Conservation (phyloP, 371 early-diverging fungal species). For the Apophysomyces sp. region DNA sequence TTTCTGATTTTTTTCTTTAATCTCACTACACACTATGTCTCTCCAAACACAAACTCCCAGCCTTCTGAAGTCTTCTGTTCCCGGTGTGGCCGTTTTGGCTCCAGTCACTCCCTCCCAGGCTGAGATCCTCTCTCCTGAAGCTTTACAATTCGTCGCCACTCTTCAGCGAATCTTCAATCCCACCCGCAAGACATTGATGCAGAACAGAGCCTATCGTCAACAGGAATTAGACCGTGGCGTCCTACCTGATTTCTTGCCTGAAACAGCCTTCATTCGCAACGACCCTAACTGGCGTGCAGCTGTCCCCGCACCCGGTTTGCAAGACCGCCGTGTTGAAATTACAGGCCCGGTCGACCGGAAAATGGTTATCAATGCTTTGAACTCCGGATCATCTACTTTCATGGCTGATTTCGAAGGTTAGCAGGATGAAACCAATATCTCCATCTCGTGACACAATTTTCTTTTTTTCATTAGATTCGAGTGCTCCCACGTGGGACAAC, state of each 20-base stretch:
- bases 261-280: slow-evolving; percentile 87
- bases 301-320: slow-evolving; percentile 85
- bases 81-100: too few species aligned
- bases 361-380: slow-evolving; percentile 98
- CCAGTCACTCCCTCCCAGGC: slow-evolving; percentile 57
- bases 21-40: slow-evolving; percentile 13
- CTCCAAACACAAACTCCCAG: slow-evolving; percentile 9
- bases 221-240: slow-evolving; percentile 75
- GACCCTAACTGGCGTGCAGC: slow-evolving; percentile 90
- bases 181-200: slow-evolving; percentile 79
- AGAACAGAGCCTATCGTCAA: slow-evolving; percentile 74
- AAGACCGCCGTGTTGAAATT: slow-evolving; percentile 95
- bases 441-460: not conserved
- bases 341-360: slow-evolving; percentile 98
- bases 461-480: slow-evolving; percentile 78
- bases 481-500: slow-evolving; percentile 91
- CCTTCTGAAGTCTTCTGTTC: slow-evolving; percentile 11
- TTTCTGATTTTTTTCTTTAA: not conserved
- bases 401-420: slow-evolving; percentile 98
- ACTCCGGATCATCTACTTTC: slow-evolving; percentile 88
- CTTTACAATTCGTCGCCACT: slow-evolving; percentile 79
- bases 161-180: slow-evolving; percentile 88
- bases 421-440: not conserved
- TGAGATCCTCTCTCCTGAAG: slow-evolving; percentile 77
- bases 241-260: slow-evolving; percentile 89